phyloP scores from a whole-genome alignment of 1,284 basidiomycete species.

The Termitomyces sp. region DNA sequence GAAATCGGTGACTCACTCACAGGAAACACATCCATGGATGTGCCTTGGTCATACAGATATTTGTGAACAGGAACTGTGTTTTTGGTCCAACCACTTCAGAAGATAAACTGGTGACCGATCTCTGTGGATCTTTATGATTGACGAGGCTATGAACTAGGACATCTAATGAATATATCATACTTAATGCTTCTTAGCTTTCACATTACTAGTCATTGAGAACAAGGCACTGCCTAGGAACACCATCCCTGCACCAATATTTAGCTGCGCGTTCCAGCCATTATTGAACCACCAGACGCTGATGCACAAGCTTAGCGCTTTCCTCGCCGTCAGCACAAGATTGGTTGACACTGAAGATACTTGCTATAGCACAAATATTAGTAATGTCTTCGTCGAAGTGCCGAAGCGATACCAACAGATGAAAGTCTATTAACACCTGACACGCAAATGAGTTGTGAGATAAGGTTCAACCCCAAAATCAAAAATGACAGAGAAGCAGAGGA shows the following conservation, averaged over 20 bases:
- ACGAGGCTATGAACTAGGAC: too few species aligned
- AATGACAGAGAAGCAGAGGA: slow-evolving; percentile 34
- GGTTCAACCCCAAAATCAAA: slow-evolving; percentile 59
- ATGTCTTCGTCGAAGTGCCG: slow-evolving; percentile 1
- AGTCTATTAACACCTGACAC: slow-evolving; percentile 84
- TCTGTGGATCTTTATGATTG: neutral
- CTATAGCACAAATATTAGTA: slow-evolving; percentile 29
- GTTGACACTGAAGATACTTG: slow-evolving; percentile 69
- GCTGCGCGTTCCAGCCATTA: slow-evolving; percentile 56
- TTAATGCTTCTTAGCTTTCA: slow-evolving; percentile 10
- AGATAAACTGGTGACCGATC: neutral
- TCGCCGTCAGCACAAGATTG: slow-evolving; percentile 63
- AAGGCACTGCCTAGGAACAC: slow-evolving; percentile 63
- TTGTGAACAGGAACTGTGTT: neutral
- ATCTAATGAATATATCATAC: neutral
- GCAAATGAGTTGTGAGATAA: slow-evolving; percentile 80
- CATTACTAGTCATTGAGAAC: slow-evolving; percentile 30
- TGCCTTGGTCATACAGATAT: neutral
- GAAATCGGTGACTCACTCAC: neutral
- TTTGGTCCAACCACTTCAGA: too few species aligned
- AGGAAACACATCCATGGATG: too few species aligned
- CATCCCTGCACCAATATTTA: slow-evolving; percentile 59
- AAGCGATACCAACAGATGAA: slow-evolving; percentile 55
- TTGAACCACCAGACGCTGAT: slow-evolving; percentile 76
- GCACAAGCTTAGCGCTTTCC: slow-evolving; percentile 68